A percentile compares a stretch with the other conserved stretches of the same genome.
phyloP scores from a whole-genome alignment of 768 basidiomycete species.

The Lactarius indigo region DNA sequence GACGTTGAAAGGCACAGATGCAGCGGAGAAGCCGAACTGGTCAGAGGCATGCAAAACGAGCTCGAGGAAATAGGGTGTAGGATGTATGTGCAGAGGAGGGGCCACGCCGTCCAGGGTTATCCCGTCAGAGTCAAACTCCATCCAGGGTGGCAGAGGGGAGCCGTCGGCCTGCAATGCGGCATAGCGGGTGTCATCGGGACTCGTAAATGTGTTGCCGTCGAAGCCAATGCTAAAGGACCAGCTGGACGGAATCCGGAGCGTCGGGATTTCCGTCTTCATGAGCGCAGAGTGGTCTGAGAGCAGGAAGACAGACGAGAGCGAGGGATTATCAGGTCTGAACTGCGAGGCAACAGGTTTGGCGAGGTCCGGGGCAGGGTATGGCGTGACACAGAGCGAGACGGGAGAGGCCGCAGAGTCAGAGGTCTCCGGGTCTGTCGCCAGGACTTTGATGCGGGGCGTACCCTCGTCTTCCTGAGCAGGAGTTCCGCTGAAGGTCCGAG shows the following conservation, averaged over 20 bases:
- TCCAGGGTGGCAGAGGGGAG: conserved; percentile 70
- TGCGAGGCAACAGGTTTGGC: conserved; percentile 53
- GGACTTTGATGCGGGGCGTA: conserved; percentile 54
- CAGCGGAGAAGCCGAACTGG: conserved; percentile 65
- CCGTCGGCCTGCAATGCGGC: conserved; percentile 61
- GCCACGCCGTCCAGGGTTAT: conserved; percentile 79
- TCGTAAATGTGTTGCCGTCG: conserved; percentile 55
- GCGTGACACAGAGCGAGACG: conserved; percentile 56
- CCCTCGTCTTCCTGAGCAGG: conserved; percentile 65
- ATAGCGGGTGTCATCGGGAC: conserved; percentile 53
- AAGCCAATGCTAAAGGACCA: conserved; percentile 95
- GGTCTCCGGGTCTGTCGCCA: conserved; percentile 53
- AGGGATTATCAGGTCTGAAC: conserved; percentile 56
- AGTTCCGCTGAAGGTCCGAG: conserved; percentile 63
- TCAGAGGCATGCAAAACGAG: conserved; percentile 70
- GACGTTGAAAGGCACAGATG: conserved; percentile 56
- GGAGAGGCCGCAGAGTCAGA: conserved; percentile 44
- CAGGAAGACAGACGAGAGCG: conserved; percentile 73
- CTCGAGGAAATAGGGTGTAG: conserved; percentile 42
- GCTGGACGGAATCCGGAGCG: conserved; percentile 66
- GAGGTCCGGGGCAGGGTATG: conserved; percentile 50
- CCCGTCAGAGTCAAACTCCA: conserved; percentile 61
- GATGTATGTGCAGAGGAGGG: conserved; percentile 44
- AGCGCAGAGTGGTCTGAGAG: conserved; percentile 60
- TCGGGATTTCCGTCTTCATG: conserved; percentile 41